Evolutionary conservation across 768 basidiomycete genomes (phyloP).

Genomic region (Hemileccinum rubropunctum): DNA sequence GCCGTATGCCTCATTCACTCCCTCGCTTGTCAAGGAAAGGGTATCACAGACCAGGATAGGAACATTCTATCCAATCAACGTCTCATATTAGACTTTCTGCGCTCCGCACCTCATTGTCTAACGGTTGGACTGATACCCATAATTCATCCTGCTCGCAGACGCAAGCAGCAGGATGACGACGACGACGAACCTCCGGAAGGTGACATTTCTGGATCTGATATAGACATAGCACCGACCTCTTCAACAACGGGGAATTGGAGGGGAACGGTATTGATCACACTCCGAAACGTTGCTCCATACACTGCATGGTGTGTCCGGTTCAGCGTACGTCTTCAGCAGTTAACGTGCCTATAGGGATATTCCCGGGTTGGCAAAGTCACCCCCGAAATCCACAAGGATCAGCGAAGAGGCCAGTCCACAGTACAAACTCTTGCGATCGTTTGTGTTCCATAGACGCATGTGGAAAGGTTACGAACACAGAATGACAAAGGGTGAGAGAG

Average conservation of each 20-base stretch:
- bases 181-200: conserved; percentile 39
- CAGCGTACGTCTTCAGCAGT: conserved; percentile 7
- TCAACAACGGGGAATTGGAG: conserved; percentile 27
- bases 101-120: conserved; percentile 64
- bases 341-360: conserved; percentile 55
- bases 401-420: conserved; percentile 56
- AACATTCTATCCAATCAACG: conserved; percentile 90
- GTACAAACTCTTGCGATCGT: conserved; percentile 75
- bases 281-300: conserved; percentile 86
- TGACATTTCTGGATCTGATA: conserved; percentile 17
- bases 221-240: not conserved
- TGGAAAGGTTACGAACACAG: conserved; percentile 91
- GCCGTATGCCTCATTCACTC: not conserved
- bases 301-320: conserved; percentile 64
- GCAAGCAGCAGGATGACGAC: conserved; percentile 42
- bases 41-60: conserved; percentile 90
- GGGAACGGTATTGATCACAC: conserved; percentile 82
- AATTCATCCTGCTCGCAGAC: conserved; percentile 39
- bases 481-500: conserved; percentile 90
- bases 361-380: conserved; percentile 70
- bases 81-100: conserved; percentile 78
- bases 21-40: conserved; percentile 54
- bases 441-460: conserved; percentile 61
- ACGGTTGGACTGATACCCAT: conserved; percentile 53
- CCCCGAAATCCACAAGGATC: conserved; percentile 50